Percentiles rank a stretch among this genome's conserved stretches.
These are phyloP conservation scores for Cardamine occulta DNA, from an alignment of 345 rosid genomes.

Conservation along the genomic window DNA sequence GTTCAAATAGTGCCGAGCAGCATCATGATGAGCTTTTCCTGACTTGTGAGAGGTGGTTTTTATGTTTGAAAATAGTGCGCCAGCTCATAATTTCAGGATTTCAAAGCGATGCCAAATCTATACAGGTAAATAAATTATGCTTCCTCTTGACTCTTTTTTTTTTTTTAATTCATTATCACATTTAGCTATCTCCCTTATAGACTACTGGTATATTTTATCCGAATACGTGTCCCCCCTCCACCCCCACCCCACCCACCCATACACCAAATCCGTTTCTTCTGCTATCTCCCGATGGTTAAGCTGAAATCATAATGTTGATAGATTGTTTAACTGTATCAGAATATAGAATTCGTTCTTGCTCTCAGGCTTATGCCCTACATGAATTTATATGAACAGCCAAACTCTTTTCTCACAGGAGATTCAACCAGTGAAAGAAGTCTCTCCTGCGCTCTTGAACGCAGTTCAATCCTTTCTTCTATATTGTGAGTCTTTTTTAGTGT, in stretches of 20 bases:
- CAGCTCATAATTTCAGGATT: slow-evolving; percentile 85
- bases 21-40: slow-evolving; percentile 82
- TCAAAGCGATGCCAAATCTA: slow-evolving; percentile 78
- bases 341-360: neutral
- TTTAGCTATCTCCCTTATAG: slow-evolving; percentile 25
- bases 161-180: neutral
- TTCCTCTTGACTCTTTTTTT: neutral
- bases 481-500: slow-evolving; percentile 58
- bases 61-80: slow-evolving; percentile 85
- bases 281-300: slow-evolving; percentile 6
- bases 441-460: slow-evolving; percentile 78
- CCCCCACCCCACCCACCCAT: no score
- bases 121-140: slow-evolving; percentile 61
- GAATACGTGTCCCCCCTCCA: neutral
- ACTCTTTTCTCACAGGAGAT: slow-evolving; percentile 63
- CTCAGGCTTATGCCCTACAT: slow-evolving; percentile 8
- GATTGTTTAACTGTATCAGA: neutral
- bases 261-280: neutral
- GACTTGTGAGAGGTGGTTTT: slow-evolving; percentile 91
- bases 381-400: slow-evolving; percentile 27
- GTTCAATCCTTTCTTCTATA: slow-evolving; percentile 82
- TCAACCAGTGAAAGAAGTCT: slow-evolving; percentile 86
- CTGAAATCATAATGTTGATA: slow-evolving; percentile 25
- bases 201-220: slow-evolving; percentile 20
- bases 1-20: slow-evolving; percentile 57